These are phyloP conservation scores for Mycena vulgaris DNA, from an alignment of 768 basidiomycete genomes.

Conservation along the genomic window DNA sequence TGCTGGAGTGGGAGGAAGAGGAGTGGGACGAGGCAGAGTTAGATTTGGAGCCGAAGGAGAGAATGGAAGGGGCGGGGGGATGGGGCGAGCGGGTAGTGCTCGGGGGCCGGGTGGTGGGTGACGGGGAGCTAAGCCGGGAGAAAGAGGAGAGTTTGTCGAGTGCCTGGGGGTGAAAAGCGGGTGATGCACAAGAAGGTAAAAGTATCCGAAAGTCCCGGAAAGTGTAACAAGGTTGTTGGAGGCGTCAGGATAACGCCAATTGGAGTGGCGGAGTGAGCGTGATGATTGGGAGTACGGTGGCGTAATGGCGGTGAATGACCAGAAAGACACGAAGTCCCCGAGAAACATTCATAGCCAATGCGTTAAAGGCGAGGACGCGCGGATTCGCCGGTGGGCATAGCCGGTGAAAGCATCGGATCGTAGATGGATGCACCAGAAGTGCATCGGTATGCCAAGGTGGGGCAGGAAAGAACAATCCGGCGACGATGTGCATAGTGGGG, in stretches of 20 bases:
- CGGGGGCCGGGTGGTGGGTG: conserved; percentile 55
- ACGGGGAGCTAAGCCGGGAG: conserved; percentile 71
- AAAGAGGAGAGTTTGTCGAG: conserved; percentile 78
- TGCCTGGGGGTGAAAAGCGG: conserved; percentile 56
- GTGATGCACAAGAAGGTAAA: conserved; percentile 27
- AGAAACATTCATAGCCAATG: background rate
- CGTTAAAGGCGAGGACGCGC: conserved; percentile 3
- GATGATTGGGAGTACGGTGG: background rate
- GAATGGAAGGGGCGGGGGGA: conserved; percentile 54
- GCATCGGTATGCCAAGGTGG: background rate
- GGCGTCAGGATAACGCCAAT: too few species aligned
- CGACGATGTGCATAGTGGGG: background rate
- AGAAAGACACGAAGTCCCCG: background rate
- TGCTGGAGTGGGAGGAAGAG: conserved; percentile 44
- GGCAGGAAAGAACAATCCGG: background rate
- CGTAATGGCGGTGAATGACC: background rate
- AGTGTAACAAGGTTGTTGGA: conserved; percentile 31
- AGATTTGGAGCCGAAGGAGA: conserved; percentile 45
- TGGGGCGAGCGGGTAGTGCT: conserved; percentile 48
- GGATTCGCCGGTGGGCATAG: conserved; percentile 8
- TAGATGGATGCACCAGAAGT: conserved; percentile 10
- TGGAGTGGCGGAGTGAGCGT: background rate
- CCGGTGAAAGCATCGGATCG: conserved; percentile 26
- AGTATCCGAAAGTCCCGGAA: conserved; percentile 13
- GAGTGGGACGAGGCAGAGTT: conserved; percentile 35